Evolutionary conservation across 2,329 filamentous ascomycete species (phyloP), one percentile per base, ranked within the genome.

Genomic region (Talaromyces piceae): DNA sequence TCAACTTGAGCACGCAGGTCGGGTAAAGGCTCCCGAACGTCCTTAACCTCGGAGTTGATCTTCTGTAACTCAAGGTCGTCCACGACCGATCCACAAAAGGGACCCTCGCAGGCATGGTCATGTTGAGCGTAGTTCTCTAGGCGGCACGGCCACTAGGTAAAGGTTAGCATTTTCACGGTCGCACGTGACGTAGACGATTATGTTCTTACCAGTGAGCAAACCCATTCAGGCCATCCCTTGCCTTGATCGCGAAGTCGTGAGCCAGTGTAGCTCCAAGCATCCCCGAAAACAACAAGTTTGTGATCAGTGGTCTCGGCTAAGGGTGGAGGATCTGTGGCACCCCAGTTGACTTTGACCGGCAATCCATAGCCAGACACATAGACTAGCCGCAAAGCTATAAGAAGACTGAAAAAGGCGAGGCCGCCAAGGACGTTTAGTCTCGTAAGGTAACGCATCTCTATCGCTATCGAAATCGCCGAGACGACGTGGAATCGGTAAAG

Each of bases 231-330:
- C 64, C 66, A 70, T 20, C 65, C 57, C 43, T 54, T 56, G 3
- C 63, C 66, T 45, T 62, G 60, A 7, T 52, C 44, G 11, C 61
- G 57, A 33, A 44, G 28, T 11, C 60, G 59, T 3, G 60, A 61
- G 54, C 64, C 59, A 52, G 61, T 63, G 44, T 68, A 67, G 41
- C 66, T 69, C 68, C 65, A 70, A 7, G 69, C 66, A 56, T 71
- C 67, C 5, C 68, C 67, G 57, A 70, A 71, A 5, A 69, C 63
- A 3, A 70, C 66, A 50, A 70, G 55, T 48, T 64, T 58, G 37
- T 59, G 61, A 30, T 64, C 57, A 11, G 20, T 6, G 60, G 61
- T 45, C 58, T 63, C 41, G 62, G 59, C 16, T 16, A 37, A 20
- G 7, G 16, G 33, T 3, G 33, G 33, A 8, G 27, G 63, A 57